These are phyloP conservation scores for Dioscorea alata DNA, from an alignment of 106 monocot species.

Conservation along the genomic window DNA sequence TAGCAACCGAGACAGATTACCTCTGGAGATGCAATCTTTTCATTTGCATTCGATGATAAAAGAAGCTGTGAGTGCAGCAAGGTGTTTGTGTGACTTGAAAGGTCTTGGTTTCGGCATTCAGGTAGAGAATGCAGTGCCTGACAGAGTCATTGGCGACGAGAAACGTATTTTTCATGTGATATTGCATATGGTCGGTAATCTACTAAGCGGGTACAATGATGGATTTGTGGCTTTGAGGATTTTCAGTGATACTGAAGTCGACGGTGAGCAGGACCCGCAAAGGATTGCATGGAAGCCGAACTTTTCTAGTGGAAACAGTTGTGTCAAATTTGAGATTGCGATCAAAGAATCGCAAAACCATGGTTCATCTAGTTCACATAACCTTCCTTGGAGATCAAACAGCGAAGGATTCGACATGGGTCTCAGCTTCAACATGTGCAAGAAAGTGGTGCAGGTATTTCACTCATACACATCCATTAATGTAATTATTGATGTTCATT, in stretches of 20 bases:
- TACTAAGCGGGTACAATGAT: constrained; percentile 15
- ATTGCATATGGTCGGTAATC: constrained; percentile 27
- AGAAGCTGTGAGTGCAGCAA: constrained; percentile 21
- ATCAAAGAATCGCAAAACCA: constrained; percentile 10
- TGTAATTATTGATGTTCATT: too few species aligned
- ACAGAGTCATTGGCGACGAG: constrained; percentile 40
- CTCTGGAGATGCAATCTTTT: constrained; percentile 26
- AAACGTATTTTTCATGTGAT: constrained; percentile 43
- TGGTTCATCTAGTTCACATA: background rate
- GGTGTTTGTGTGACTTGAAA: constrained; percentile 26
- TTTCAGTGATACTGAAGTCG: constrained; percentile 3
- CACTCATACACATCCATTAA: too few species aligned
- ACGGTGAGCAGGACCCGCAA: constrained; percentile 5
- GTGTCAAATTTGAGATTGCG: constrained; percentile 33
- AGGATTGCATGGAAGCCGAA: constrained; percentile 22
- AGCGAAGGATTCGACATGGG: constrained; percentile 18
- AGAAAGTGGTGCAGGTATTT: constrained; percentile 41
- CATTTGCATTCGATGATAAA: constrained; percentile 26
- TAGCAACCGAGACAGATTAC: constrained; percentile 8
- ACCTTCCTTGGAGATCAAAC: constrained; percentile 2
- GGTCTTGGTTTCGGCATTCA: constrained; percentile 25
- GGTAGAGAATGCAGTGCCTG: constrained; percentile 24
- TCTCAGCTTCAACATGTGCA: constrained; percentile 40
- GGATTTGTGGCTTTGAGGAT: constrained; percentile 25
- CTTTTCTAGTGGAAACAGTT: constrained; percentile 5